Conservation (phyloP, 2,329 filamentous ascomycete species). For the Fusarium marasasianum region DNA sequence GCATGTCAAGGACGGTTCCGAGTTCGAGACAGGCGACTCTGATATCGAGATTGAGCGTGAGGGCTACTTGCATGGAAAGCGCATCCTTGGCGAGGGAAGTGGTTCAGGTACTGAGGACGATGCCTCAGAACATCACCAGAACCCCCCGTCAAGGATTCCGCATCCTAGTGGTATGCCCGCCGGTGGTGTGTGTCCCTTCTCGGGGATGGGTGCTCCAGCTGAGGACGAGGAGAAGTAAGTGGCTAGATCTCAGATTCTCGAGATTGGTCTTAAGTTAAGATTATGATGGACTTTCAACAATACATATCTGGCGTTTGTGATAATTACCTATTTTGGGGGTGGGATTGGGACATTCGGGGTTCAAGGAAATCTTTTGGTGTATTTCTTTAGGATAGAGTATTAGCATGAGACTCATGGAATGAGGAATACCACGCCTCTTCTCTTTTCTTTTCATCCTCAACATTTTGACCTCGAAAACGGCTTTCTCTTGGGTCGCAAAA, state of each 20-base stretch:
- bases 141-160: conserved; percentile 17
- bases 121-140: conserved; percentile 27
- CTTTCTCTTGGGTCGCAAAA: background rate
- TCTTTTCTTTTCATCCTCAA: background rate
- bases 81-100: conserved; percentile 57
- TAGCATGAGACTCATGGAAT: background rate
- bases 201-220: conserved; percentile 35
- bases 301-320: conserved; percentile 26
- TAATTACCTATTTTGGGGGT: conserved; percentile 17
- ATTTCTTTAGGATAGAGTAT: background rate
- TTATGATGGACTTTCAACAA: conserved; percentile 6
- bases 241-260: background rate
- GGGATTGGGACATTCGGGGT: conserved; percentile 11
- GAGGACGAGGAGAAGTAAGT: conserved; percentile 15
- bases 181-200: conserved; percentile 41
- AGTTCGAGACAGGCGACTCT: conserved; percentile 59
- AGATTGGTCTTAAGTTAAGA: background rate
- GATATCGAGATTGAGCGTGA: conserved; percentile 66
- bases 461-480: background rate
- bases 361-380: conserved; percentile 9
- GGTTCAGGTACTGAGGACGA: conserved; percentile 32
- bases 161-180: conserved; percentile 26
- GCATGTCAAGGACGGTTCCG: conserved; percentile 76
- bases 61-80: conserved; percentile 71
- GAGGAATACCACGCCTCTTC: conserved; percentile 3